phyloP scores from a whole-genome alignment of 306 rosid species.

The Prunus kanzakura region DNA sequence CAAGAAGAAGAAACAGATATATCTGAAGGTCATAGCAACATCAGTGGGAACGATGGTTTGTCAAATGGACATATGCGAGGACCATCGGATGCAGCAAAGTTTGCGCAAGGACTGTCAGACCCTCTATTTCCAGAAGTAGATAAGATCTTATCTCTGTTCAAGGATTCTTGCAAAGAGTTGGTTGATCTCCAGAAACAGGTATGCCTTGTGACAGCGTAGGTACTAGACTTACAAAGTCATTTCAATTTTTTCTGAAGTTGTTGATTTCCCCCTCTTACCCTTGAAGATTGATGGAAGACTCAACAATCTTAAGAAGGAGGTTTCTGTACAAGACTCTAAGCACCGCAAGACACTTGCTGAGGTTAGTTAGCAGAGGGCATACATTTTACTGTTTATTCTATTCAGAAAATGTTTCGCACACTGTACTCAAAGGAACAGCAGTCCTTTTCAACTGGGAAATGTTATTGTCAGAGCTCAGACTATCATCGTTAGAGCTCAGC shows the following conservation, averaged over 20 bases:
- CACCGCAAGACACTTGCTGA: conserved; percentile 91
- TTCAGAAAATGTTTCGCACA: neutral
- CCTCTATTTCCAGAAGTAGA: conserved; percentile 92
- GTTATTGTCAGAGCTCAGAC: conserved; percentile 8
- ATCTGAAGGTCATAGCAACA: conserved; percentile 45
- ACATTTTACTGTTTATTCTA: neutral
- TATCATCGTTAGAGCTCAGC: neutral
- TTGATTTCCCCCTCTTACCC: conserved; percentile 2
- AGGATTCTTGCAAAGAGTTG: conserved; percentile 87
- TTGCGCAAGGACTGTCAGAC: conserved; percentile 43
- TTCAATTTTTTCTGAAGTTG: neutral
- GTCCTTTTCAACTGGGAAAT: conserved; percentile 1
- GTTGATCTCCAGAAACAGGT: conserved; percentile 95
- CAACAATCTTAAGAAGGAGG: conserved; percentile 80
- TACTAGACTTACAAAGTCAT: conserved; percentile 3
- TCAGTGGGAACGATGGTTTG: conserved; percentile 41
- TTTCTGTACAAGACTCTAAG: conserved; percentile 81
- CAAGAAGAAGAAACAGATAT: conserved; percentile 68
- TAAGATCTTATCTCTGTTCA: conserved; percentile 74
- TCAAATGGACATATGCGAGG: conserved; percentile 62
- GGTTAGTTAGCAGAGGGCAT: conserved; percentile 44
- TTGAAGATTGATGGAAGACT: conserved; percentile 87
- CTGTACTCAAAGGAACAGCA: neutral
- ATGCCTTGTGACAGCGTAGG: conserved; percentile 4
- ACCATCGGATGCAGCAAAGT: conserved; percentile 51